Conservation (phyloP, 1,284 basidiomycete genomes). For the Irpex sp. region DNA sequence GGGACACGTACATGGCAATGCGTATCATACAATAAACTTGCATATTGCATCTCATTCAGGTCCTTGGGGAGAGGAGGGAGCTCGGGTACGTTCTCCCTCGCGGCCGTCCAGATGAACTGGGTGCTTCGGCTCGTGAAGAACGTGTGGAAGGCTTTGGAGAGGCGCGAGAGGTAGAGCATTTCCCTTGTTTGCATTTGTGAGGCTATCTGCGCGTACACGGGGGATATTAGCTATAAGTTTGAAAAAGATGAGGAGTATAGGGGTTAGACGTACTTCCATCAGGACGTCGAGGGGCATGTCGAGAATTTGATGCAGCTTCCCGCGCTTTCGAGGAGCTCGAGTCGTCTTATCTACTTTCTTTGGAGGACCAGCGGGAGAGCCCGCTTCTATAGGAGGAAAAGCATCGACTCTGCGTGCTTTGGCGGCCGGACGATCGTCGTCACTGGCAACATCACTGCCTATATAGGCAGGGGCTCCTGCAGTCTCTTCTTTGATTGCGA, state of each 20-base stretch:
- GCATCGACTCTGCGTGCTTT: background rate
- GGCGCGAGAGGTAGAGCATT: background rate
- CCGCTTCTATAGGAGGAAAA: too few relatives aligned
- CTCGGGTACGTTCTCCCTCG: slow-evolving; percentile 3
- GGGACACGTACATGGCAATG: background rate
- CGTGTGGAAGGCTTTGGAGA: background rate
- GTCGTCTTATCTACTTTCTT: background rate
- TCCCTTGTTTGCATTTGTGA: background rate
- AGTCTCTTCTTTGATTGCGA: background rate
- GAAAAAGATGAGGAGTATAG: background rate
- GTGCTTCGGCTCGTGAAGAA: slow-evolving; percentile 4
- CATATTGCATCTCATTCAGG: background rate
- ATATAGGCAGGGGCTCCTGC: too few relatives aligned
- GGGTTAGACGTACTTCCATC: background rate
- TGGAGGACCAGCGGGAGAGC: too few relatives aligned
- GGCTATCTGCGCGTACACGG: background rate
- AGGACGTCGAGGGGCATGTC: background rate
- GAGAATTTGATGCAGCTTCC: background rate
- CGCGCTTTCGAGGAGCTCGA: background rate
- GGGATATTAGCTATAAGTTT: too few relatives aligned
- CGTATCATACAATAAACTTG: background rate
- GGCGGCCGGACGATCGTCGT: background rate
- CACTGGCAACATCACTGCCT: too few relatives aligned
- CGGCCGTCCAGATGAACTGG: slow-evolving; percentile 8
- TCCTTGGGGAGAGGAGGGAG: slow-evolving; percentile 12